A percentile compares a stretch with the other conserved stretches of the same genome.
Evolutionary conservation across 768 basidiomycete genomes (phyloP).

Genomic region (Kwoniella dendrophila): DNA sequence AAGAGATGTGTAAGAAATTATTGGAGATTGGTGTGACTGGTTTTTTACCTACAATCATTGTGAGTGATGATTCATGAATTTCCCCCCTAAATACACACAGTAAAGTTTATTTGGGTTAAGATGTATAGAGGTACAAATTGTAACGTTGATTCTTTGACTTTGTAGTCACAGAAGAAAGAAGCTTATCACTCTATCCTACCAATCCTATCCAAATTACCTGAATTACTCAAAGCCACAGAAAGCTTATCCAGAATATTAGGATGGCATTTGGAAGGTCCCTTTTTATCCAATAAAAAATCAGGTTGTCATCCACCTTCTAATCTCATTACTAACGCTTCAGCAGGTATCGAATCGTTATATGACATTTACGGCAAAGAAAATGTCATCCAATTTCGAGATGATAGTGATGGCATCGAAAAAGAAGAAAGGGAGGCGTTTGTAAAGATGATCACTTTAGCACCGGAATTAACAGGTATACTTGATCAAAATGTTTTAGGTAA

Average conservation of each 20-base stretch:
- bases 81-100: too few relatives aligned
- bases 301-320: conserved; percentile 71
- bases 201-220: neutral
- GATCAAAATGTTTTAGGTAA: conserved; percentile 66
- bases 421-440: conserved; percentile 58
- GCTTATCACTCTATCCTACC: conserved; percentile 13
- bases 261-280: conserved; percentile 90
- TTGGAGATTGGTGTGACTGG: conserved; percentile 86
- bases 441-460: conserved; percentile 81
- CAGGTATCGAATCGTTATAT: conserved; percentile 64
- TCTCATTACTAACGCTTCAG: conserved; percentile 27
- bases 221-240: conserved; percentile 66
- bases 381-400: conserved; percentile 54
- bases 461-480: conserved; percentile 83
- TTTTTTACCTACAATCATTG: conserved; percentile 59
- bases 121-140: too few relatives aligned
- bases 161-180: conserved; percentile 16
- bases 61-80: too few relatives aligned
- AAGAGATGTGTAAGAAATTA: conserved; percentile 72
- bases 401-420: neutral
- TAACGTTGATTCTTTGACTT: too few relatives aligned
- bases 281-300: conserved; percentile 76
- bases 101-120: too few relatives aligned
- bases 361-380: conserved; percentile 62
- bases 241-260: conserved; percentile 71